Conservation (phyloP, 2,329 filamentous ascomycete species). For the Nemania sp. region DNA sequence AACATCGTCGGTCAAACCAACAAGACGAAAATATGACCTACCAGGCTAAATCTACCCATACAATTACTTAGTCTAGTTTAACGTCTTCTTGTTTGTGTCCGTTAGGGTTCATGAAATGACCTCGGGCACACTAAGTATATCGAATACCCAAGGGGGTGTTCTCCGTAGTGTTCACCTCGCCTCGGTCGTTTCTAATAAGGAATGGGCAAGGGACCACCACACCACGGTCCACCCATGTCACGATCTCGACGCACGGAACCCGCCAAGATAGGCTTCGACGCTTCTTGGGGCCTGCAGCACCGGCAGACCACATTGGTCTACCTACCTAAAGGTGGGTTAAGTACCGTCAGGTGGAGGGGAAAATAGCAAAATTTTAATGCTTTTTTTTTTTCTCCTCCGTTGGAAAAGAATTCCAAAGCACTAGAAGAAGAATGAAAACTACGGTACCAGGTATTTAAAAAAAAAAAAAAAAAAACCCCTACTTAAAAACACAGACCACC, state of each 20-base stretch:
- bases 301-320: constrained; percentile 8
- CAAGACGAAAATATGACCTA: background rate
- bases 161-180: too few relatives aligned
- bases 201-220: background rate
- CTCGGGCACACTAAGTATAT: too few relatives aligned
- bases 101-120: too few relatives aligned
- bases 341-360: background rate
- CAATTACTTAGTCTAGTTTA: background rate
- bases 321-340: background rate
- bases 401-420: too few relatives aligned
- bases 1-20: too few relatives aligned
- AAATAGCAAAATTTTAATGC: too few relatives aligned
- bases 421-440: too few relatives aligned
- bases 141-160: too few relatives aligned
- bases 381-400: too few relatives aligned
- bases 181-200: too few relatives aligned
- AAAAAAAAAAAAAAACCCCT: background rate
- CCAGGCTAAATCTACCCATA: background rate
- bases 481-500: background rate
- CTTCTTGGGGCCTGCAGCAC: constrained; percentile 10
- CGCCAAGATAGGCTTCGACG: constrained; percentile 14
- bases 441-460: background rate
- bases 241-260: constrained; percentile 12
- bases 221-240: constrained; percentile 1
- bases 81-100: too few relatives aligned